Percentiles rank a stretch among this genome's conserved stretches.
phyloP scores from a whole-genome alignment of 805 yeast species.

The Cyberlindnera mississippiensis region DNA sequence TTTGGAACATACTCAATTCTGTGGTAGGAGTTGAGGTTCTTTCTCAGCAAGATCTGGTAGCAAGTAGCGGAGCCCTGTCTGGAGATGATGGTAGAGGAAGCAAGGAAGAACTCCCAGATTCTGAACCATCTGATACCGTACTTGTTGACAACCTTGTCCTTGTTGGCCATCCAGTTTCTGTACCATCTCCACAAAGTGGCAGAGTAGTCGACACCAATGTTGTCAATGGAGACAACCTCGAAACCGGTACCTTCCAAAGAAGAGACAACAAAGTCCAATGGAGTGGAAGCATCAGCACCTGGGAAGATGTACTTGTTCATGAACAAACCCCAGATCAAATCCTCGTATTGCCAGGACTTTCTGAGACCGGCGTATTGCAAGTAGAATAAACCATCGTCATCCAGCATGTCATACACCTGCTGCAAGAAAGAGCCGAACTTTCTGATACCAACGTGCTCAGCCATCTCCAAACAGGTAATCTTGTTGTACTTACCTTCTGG shows the following conservation, averaged over 20 bases:
- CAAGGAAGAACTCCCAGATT: constrained; percentile 89
- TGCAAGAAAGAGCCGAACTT: constrained; percentile 69
- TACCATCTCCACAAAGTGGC: constrained; percentile 93
- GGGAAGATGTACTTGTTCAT: constrained; percentile 97
- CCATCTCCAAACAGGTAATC: constrained; percentile 91
- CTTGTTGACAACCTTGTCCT: constrained; percentile 68
- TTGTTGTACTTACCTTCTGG: constrained; percentile 71
- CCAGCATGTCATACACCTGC: constrained; percentile 83
- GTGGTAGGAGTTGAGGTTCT: constrained; percentile 81
- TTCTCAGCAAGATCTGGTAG: constrained; percentile 86
- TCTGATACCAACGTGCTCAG: constrained; percentile 93
- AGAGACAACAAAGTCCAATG: constrained; percentile 76
- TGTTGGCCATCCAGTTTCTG: constrained; percentile 87
- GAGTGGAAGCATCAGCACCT: constrained; percentile 96
- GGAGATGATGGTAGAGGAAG: constrained; percentile 75
- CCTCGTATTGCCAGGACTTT: constrained; percentile 93
- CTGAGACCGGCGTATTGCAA: constrained; percentile 89
- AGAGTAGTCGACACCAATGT: constrained; percentile 90
- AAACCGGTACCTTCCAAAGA: constrained; percentile 80
- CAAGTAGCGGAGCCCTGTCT: constrained; percentile 94
- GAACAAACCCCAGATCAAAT: constrained; percentile 88
- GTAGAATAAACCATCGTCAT: constrained; percentile 85
- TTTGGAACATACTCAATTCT: constrained; percentile 75
- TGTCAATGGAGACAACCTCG: constrained; percentile 79
- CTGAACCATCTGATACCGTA: constrained; percentile 89